Conservation (phyloP, 1,284 basidiomycete species). For the Ceratobasidium sp. region DNA sequence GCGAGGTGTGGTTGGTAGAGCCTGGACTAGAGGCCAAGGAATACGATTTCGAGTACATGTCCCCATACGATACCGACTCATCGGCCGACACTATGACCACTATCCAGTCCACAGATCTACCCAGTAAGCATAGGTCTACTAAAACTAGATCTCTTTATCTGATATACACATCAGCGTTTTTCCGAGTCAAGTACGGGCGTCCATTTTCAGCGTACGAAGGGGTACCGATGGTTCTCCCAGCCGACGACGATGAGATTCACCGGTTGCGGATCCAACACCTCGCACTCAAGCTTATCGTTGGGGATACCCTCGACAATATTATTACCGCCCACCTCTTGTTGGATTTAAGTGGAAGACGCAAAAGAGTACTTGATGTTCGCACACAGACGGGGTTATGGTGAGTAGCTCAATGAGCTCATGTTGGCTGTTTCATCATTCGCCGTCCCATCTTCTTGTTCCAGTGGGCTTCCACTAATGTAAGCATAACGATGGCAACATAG, state of each 20-base stretch:
- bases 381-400: slow-evolving; percentile 48
- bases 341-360: slow-evolving; percentile 17
- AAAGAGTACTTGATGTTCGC: slow-evolving; percentile 46
- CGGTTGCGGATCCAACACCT: slow-evolving; percentile 46
- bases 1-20: slow-evolving; percentile 15
- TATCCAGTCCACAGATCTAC: slow-evolving; percentile 7
- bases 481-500: slow-evolving; percentile 19
- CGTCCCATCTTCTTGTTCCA: not conserved
- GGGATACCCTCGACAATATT: slow-evolving; percentile 13
- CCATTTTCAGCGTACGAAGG: slow-evolving; percentile 43
- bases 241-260: slow-evolving; percentile 45
- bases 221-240: slow-evolving; percentile 44
- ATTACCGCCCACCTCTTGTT: not conserved
- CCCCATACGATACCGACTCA: slow-evolving; percentile 7
- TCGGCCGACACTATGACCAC: not conserved
- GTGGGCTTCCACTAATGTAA: not conserved
- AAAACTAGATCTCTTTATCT: not conserved
- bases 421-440: not conserved
- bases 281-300: slow-evolving; percentile 45
- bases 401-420: slow-evolving; percentile 13
- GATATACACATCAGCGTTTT: slow-evolving; percentile 34
- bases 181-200: slow-evolving; percentile 46
- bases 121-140: not conserved
- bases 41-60: not conserved
- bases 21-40: not conserved